Conservation (phyloP, 2,329 filamentous ascomycete genomes). For the Chlorencoelia australis region DNA sequence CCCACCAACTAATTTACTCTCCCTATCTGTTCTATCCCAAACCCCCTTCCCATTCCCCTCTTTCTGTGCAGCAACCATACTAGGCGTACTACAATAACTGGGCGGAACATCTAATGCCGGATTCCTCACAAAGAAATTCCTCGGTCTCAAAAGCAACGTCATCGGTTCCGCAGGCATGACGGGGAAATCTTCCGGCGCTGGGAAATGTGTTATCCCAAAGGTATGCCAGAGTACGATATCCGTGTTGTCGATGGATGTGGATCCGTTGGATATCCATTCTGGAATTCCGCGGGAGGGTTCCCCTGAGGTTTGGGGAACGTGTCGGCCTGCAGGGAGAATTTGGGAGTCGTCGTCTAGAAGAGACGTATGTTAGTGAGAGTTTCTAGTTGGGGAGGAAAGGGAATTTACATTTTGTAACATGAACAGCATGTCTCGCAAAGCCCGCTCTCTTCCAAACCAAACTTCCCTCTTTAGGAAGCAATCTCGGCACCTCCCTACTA, state of each 20-base stretch:
- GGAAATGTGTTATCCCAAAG: constrained; percentile 85
- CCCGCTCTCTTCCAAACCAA: constrained; percentile 57
- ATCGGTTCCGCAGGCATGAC: constrained; percentile 86
- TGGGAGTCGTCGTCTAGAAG: constrained; percentile 43
- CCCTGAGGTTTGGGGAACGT: constrained; percentile 46
- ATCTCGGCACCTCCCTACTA: constrained; percentile 66
- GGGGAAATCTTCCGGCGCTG: constrained; percentile 81
- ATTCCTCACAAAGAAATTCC: constrained; percentile 49
- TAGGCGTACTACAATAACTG: constrained; percentile 63
- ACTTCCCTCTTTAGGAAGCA: constrained; percentile 72
- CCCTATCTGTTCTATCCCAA: constrained; percentile 2
- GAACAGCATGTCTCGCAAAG: constrained; percentile 48
- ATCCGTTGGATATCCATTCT: constrained; percentile 47
- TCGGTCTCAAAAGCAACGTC: constrained; percentile 47
- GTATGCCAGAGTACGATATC: constrained; percentile 92
- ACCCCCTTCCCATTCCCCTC: constrained; percentile 1
- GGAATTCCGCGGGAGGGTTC: constrained; percentile 35
- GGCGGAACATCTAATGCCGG: constrained; percentile 49
- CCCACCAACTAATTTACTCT: constrained; percentile 5
- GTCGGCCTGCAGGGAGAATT: constrained; percentile 48
- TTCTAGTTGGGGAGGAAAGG: constrained; percentile 32
- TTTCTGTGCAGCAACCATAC: constrained; percentile 41
- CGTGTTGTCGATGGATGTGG: constrained; percentile 62
- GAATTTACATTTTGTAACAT: constrained; percentile 60
- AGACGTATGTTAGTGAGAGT: constrained; percentile 29